phyloP scores from a whole-genome alignment of 306 rosid genomes.

The Acacia crassicarpa region DNA sequence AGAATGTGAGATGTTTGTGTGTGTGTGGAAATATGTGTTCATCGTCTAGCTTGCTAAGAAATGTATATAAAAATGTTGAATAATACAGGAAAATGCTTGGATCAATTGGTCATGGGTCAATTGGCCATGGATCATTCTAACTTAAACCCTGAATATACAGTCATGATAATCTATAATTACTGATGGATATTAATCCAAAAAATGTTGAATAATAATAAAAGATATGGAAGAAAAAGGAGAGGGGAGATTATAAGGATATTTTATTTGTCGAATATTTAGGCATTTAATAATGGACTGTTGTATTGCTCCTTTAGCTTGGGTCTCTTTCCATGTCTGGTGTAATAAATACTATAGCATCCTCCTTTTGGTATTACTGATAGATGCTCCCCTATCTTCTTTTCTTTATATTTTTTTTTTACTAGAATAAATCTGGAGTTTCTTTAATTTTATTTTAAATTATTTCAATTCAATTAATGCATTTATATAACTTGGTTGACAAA shows the following conservation, averaged over 20 bases:
- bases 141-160: no score
- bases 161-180: no score
- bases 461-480: not conserved
- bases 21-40: no score
- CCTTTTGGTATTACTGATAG: conserved; percentile 38
- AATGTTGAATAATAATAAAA: not conserved
- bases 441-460: not conserved
- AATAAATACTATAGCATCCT: conserved; percentile 49
- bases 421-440: not conserved
- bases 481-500: not conserved
- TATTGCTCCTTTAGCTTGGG: conserved; percentile 42
- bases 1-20: not conserved
- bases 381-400: conserved; percentile 20
- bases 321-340: conserved; percentile 65
- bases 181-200: not conserved
- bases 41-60: not conserved
- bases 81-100: no score
- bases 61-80: not conserved
- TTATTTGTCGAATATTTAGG: conserved; percentile 41
- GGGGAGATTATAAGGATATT: conserved; percentile 40
- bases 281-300: conserved; percentile 34
- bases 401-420: not conserved
- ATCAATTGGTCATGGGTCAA: no score
- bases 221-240: conserved; percentile 10
- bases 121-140: no score